Conservation (phyloP, 305 asterid species). For the Plantago rigida region DNA sequence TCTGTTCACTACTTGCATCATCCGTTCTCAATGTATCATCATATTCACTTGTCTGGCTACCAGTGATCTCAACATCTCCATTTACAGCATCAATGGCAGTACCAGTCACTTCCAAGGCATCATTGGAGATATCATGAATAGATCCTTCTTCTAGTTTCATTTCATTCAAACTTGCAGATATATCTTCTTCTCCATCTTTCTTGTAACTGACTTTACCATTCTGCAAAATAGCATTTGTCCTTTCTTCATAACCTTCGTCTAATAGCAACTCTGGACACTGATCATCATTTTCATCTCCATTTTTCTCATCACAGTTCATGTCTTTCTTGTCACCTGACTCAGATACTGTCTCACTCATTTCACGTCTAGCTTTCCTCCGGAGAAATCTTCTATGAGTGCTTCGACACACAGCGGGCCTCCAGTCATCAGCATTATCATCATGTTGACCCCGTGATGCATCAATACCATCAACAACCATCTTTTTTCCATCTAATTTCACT, state of each 20-base stretch:
- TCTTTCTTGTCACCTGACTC: slow-evolving; percentile 38
- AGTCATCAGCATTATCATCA: slow-evolving; percentile 60
- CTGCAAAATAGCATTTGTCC: slow-evolving; percentile 21
- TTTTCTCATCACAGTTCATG: slow-evolving; percentile 31
- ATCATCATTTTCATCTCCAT: slow-evolving; percentile 38
- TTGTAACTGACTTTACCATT: slow-evolving; percentile 20
- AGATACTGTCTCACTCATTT: slow-evolving; percentile 40
- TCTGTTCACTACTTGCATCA: slow-evolving; percentile 80
- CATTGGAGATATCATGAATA: slow-evolving; percentile 21
- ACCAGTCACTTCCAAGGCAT: slow-evolving; percentile 26
- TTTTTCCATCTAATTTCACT: slow-evolving; percentile 66
- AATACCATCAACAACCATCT: slow-evolving; percentile 75
- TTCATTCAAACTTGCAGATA: slow-evolving; percentile 41
- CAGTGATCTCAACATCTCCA: slow-evolving; percentile 28
- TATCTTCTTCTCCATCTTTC: slow-evolving; percentile 32
- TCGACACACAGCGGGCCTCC: slow-evolving; percentile 88
- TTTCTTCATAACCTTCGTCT: slow-evolving; percentile 39
- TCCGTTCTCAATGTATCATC: slow-evolving; percentile 40
- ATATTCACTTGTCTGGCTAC: slow-evolving; percentile 41
- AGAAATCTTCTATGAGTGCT: slow-evolving; percentile 83
- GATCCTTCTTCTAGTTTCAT: slow-evolving; percentile 51
- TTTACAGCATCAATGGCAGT: slow-evolving; percentile 13
- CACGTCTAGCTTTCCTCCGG: slow-evolving; percentile 85
- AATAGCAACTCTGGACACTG: slow-evolving; percentile 43
- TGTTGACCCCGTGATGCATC: slow-evolving; percentile 82